Evolutionary conservation across 129 eudicot species (phyloP), one percentile per base, ranked within the genome.

Genomic region (Centrapalus pauciflorus): DNA sequence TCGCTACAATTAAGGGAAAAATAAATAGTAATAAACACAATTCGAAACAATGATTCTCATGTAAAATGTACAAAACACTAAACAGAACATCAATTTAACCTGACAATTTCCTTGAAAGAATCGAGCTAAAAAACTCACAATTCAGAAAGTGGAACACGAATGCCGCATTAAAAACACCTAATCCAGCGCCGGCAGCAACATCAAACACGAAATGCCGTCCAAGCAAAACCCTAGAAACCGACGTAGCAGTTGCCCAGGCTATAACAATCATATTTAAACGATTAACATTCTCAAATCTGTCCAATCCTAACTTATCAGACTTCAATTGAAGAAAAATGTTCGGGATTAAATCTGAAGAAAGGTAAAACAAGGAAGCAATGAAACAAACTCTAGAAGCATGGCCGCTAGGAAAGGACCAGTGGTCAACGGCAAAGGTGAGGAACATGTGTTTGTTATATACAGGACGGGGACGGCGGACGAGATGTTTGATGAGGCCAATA

Each of bases 391-490:
- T 59, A 19, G 96, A 85, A 10, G 90, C 66, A 51, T 92, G 98
- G n/a, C 96, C 98, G 55, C 90, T 85, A 5, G 98, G 95, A 66
- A 92, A 92, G 4, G 98, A 92, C 95, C 94, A 87, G 58, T 87
- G 88, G 28, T 87, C 97, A 29, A 77, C 90, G 48, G 83, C 51
- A 34, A 92, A 83, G 0, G 85, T 66, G 7, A 79, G 40, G 16
- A 76, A 82, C 95, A 92, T 92, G 59, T 77, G 69, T 30, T 79
- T 72, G 71, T 88, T 92, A 60, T 92, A 88, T 0, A 79, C 77
- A 0, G 98, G 98, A 7, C 96, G 85, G 2, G 84, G 87, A 0
- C 98, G 94, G 52, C 80, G 79, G 13, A 91, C 83, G 35, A 83
- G 71, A 62, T 82, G 90, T 50, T 91, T 91, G 67, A 75, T 72